These are phyloP conservation scores for carrot (Daucus carota) DNA, from an alignment of 129 eudicot genomes.

Conservation along the genomic window DH1_v3.0 NC_030382.2:45873501-45874000, in stretches of 20 bases:
- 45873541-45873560: background rate
- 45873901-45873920: constrained; percentile 73
- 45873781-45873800: constrained; percentile 28
- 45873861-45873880: constrained; percentile 55
- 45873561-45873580: background rate
- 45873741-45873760: constrained; percentile 50
- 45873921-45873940: constrained; percentile 70
- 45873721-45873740: constrained; percentile 17
- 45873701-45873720: background rate
- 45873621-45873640: background rate
- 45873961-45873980: constrained; percentile 85
- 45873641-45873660: constrained; percentile 6
- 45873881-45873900: constrained; percentile 84
- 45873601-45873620: background rate
- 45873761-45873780: constrained; percentile 85
- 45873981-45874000: constrained; percentile 71
- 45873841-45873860: constrained; percentile 40
- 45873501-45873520: background rate
- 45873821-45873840: constrained; percentile 40
- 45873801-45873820: constrained; percentile 20
- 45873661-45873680: background rate
- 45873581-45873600: background rate
- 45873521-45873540: background rate
- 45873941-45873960: constrained; percentile 86
- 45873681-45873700: background rate